Base-by-base conservation (phyloP, 768 basidiomycete genomes). In the Royoungia palumana region DNA sequence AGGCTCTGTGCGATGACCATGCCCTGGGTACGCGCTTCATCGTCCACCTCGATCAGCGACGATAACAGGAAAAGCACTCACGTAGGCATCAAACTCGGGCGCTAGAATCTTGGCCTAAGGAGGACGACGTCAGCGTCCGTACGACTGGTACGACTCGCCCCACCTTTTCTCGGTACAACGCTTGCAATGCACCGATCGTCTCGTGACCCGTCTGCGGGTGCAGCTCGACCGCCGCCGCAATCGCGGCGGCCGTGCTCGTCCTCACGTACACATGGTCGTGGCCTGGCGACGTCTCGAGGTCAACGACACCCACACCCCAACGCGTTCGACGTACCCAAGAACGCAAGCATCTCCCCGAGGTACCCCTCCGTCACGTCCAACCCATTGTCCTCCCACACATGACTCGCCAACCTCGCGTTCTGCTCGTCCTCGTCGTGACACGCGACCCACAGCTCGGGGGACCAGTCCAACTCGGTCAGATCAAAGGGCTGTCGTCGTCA, bases 311-410 rank as follows among this genome's bases (percentile, higher is more conserved):
- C 7, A 28, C 27, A 28, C 2, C 7, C 5, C 27, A 10, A 28
- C 27, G 8, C 27, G n/a, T 5, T 5, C 16, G 6, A 60, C 59
- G 1, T 63, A 91, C 94, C 86, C 16, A 97, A 75, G 58, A 82
- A 89, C 0, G 63, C 64, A 11, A 89, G 61, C 12, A 98, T 70
- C 38, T 75, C 73, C 1, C 66, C 61, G 0, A 91, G 65, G 20
- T 56, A 82, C 6, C 66, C 65, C 54, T 92, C 89, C 0, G 87
- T 81, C 10, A 94, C 81, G 59, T 96, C 92, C 32, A 97, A 67
- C 5, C 91, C 94, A 54, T 98, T 98, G 54, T 97, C 96, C 46
- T 96, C 95, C 94, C 94, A 98, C 10, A 90, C 70, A 53, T 85
- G 82, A 20, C 72, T 71, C 14, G 94, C 94, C 35, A 97, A 71